Conservation (phyloP, 2,329 filamentous ascomycete species). For the Magnaporthiopsis poae region DNA sequence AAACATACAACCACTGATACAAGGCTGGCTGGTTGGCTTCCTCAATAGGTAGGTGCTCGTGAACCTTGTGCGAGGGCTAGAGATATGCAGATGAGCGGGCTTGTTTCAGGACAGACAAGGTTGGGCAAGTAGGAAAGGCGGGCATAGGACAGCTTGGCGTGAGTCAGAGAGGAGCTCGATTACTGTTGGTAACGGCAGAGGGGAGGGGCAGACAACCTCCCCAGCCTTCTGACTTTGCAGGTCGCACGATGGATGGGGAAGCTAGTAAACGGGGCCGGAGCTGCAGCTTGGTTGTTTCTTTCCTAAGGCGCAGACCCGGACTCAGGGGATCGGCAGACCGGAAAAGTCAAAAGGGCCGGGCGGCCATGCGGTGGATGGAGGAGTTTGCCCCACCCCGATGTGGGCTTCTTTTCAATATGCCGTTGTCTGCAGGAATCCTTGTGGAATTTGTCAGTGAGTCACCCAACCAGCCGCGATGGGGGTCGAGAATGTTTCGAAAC, state of each 20-base stretch:
- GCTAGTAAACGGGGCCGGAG: neutral
- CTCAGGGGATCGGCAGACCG: too few relatives aligned
- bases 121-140: neutral
- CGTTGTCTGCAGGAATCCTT: neutral
- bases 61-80: too few relatives aligned
- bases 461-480: neutral
- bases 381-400: neutral
- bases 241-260: neutral
- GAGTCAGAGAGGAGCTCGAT: neutral
- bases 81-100: too few relatives aligned
- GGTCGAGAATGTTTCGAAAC: slow-evolving; percentile 1
- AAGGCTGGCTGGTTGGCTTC: neutral
- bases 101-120: too few relatives aligned
- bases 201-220: neutral
- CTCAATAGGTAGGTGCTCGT: too few relatives aligned
- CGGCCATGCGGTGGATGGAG: too few relatives aligned
- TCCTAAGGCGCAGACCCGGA: too few relatives aligned
- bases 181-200: neutral
- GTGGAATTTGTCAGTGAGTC: neutral
- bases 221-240: neutral
- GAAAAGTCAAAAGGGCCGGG: too few relatives aligned
- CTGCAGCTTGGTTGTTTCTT: too few relatives aligned
- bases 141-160: neutral
- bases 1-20: neutral
- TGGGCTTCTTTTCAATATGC: neutral